A percentile compares a stretch with the other conserved stretches of the same genome.
phyloP scores from a whole-genome alignment of 805 yeast genomes.

The Schwanniomyces vanrijiae region DNA sequence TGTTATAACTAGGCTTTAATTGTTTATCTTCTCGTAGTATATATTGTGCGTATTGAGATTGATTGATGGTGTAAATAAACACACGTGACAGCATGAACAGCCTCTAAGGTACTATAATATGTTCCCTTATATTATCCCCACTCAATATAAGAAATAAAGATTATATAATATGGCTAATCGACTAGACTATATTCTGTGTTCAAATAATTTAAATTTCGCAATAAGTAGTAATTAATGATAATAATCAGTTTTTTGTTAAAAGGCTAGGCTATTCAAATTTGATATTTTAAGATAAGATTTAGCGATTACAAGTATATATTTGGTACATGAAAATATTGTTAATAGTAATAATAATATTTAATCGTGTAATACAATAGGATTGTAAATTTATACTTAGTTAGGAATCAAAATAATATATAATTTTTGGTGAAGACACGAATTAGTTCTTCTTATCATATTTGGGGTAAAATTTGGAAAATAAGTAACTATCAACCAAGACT shows the following conservation, averaged over 20 bases:
- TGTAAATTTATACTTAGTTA: neutral
- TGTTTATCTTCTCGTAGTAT: neutral
- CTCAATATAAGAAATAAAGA: too few species aligned
- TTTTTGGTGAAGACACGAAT: neutral
- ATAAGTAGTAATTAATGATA: too few species aligned
- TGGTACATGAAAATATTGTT: neutral
- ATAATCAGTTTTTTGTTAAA: too few species aligned
- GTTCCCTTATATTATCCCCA: too few species aligned
- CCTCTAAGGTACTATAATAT: too few species aligned
- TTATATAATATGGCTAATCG: too few species aligned
- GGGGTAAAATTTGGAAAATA: slow-evolving; percentile 55
- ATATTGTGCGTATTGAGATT: too few species aligned
- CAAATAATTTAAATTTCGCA: too few species aligned
- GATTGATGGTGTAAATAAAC: neutral
- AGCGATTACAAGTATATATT: neutral
- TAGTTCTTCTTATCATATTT: slow-evolving; percentile 43
- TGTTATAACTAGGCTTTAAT: neutral
- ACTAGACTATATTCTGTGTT: too few species aligned
- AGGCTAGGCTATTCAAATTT: too few species aligned
- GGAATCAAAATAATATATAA: neutral
- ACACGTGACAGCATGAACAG: too few species aligned
- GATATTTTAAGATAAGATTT: too few species aligned
- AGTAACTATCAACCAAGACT: slow-evolving; percentile 52
- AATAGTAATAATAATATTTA: neutral
- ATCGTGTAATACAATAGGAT: neutral